These are phyloP conservation scores for Skeletonema menzelii DNA, from an alignment of 108 stramenopile species.

Conservation along the genomic window DNA sequence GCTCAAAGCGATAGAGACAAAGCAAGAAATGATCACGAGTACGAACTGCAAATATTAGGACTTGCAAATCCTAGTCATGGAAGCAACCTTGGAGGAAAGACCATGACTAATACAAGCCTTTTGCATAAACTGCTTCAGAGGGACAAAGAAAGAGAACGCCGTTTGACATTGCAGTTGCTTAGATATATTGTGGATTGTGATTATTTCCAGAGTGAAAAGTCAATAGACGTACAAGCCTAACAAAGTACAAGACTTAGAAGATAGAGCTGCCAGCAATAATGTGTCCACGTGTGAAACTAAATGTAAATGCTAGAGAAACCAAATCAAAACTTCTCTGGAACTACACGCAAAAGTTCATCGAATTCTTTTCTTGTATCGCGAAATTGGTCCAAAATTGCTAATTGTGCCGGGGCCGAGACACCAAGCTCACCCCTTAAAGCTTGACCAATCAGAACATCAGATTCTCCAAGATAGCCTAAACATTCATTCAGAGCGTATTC, in stretches of 20 bases:
- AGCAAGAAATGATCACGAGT: constrained; percentile 24
- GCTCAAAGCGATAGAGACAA: constrained; percentile 41
- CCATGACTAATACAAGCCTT: constrained; percentile 42
- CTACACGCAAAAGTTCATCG: constrained; percentile 54
- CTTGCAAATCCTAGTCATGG: constrained; percentile 22
- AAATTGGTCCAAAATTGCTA: constrained; percentile 57
- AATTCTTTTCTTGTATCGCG: constrained; percentile 46
- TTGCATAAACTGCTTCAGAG: constrained; percentile 68
- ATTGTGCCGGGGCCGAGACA: constrained; percentile 64
- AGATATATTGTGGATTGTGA: constrained; percentile 74
- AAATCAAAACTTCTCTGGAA: constrained; percentile 31
- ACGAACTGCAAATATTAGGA: constrained; percentile 37
- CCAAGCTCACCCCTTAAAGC: constrained; percentile 72
- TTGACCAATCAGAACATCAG: constrained; percentile 78
- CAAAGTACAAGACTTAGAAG: neutral
- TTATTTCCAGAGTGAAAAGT: constrained; percentile 48
- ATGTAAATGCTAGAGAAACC: neutral
- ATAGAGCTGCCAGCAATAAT: neutral
- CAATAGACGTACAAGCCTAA: neutral
- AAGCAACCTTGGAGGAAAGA: constrained; percentile 11
- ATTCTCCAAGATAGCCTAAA: constrained; percentile 46
- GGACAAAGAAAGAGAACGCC: constrained; percentile 74
- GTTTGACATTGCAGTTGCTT: constrained; percentile 73
- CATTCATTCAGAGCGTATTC: constrained; percentile 56
- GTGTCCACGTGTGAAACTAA: neutral